A percentile compares a stretch with the other conserved stretches of the same genome.
Evolutionary conservation across 2,329 filamentous ascomycete genomes (phyloP).

Genomic region (Penicillium sp.): DNA sequence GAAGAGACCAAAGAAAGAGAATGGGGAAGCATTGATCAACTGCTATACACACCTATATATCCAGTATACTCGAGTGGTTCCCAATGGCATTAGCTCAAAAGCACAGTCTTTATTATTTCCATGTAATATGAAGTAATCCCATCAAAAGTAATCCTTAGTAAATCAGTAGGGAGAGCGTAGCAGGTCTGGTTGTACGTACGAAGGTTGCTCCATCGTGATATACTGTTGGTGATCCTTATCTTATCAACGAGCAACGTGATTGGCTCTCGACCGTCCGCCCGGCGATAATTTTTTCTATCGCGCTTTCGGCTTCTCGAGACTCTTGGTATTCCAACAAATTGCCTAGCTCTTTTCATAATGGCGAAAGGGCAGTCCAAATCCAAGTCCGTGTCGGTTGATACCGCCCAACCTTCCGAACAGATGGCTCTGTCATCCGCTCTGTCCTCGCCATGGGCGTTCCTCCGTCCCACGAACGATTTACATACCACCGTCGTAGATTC

Average conservation of each 20-base stretch:
- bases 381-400: not conserved
- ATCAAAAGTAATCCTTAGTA: not conserved
- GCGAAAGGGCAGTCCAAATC: conserved; percentile 13
- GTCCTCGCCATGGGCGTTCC: conserved; percentile 66
- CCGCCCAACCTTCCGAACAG: not conserved
- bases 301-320: not conserved
- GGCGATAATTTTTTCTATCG: conserved; percentile 25
- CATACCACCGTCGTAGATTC: conserved; percentile 68
- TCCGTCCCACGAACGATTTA: conserved; percentile 68
- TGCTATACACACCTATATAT: not conserved
- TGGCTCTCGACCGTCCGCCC: conserved; percentile 5
- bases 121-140: not conserved
- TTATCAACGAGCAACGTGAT: conserved; percentile 3
- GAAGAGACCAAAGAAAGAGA: not conserved
- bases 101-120: not conserved
- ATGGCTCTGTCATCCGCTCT: conserved; percentile 43
- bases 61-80: not conserved
- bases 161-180: not conserved
- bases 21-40: not conserved
- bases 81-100: not conserved
- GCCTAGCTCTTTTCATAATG: conserved; percentile 12
- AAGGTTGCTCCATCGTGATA: no score
- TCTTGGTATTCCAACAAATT: not conserved
- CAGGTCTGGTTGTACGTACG: no score
- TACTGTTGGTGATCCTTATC: conserved; percentile 6